A percentile compares a stretch with the other conserved stretches of the same genome.
Conservation (phyloP, 225 moss, liverwort and hornwort genomes). For the Pleurozium schreberi region DNA sequence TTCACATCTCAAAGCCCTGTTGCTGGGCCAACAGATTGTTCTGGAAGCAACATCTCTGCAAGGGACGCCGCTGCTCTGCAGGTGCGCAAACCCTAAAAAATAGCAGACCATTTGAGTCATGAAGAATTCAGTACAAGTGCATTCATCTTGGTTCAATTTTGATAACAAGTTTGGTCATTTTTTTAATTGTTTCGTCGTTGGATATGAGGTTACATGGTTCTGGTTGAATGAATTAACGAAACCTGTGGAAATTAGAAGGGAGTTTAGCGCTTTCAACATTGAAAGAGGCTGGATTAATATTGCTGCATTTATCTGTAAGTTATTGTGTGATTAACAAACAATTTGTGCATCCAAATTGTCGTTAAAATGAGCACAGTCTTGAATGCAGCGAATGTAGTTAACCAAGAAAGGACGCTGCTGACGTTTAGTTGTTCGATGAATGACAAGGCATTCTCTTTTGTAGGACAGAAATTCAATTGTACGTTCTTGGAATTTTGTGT, state of each 20-base stretch:
- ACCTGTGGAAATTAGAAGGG: neutral
- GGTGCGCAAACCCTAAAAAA: neutral
- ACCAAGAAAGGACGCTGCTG: too few relatives aligned
- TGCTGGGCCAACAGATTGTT: neutral
- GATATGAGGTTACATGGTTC: neutral
- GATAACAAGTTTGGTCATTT: neutral
- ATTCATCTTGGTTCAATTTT: neutral
- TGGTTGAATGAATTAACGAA: neutral
- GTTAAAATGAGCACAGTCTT: too few relatives aligned
- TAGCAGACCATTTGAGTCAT: neutral
- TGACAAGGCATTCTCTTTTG: too few relatives aligned
- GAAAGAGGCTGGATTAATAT: too few relatives aligned
- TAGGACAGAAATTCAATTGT: too few relatives aligned
- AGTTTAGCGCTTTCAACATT: neutral
- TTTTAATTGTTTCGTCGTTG: neutral
- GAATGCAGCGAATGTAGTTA: too few relatives aligned
- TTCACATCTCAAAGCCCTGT: neutral
- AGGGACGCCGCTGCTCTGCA: neutral
- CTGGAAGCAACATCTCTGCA: neutral
- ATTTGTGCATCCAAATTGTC: too few relatives aligned
- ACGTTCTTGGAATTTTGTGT: too few relatives aligned
- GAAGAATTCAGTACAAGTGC: neutral
- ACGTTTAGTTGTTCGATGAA: too few relatives aligned
- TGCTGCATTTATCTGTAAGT: too few relatives aligned
- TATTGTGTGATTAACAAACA: too few relatives aligned